These are phyloP conservation scores for Discostella pseudostelligera DNA, from an alignment of 108 stramenopile species.

Conservation along the genomic window DNA sequence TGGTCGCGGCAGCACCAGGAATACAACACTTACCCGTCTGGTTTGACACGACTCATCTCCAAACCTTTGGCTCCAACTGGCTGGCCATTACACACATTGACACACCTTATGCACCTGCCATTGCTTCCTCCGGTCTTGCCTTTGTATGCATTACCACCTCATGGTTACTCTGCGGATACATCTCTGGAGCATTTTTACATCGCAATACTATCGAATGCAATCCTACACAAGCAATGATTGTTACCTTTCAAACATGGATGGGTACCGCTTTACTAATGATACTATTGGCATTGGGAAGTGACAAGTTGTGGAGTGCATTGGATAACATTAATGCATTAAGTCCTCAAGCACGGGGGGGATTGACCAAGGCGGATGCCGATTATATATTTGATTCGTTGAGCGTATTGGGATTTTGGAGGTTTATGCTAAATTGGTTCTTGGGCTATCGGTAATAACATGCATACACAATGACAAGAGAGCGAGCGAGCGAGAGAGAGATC, in stretches of 20 bases:
- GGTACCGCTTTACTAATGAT: conserved; percentile 48
- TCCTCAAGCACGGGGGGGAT: conserved; percentile 17
- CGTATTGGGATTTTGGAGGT: conserved; percentile 74
- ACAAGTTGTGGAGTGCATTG: conserved; percentile 15
- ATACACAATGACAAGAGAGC: no score
- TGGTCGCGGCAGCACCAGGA: background rate
- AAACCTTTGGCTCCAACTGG: conserved; percentile 33
- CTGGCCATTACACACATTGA: conserved; percentile 19
- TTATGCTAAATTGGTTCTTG: conserved; percentile 54
- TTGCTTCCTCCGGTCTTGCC: conserved; percentile 54
- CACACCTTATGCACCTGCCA: conserved; percentile 60
- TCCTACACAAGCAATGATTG: conserved; percentile 44
- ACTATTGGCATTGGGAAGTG: conserved; percentile 36
- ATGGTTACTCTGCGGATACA: conserved; percentile 68
- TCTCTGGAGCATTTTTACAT: conserved; percentile 59
- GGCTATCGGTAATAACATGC: conserved; percentile 37
- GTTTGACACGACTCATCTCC: conserved; percentile 46
- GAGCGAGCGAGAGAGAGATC: no score
- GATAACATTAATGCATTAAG: conserved; percentile 11
- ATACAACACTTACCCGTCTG: conserved; percentile 52
- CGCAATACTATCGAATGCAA: conserved; percentile 67
- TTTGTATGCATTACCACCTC: conserved; percentile 59
- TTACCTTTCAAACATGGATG: conserved; percentile 71
- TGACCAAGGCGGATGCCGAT: conserved; percentile 69
- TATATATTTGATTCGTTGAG: conserved; percentile 74